phyloP scores from a whole-genome alignment of 108 stramenopile genomes.

The Cyclotella cryptica region DNA sequence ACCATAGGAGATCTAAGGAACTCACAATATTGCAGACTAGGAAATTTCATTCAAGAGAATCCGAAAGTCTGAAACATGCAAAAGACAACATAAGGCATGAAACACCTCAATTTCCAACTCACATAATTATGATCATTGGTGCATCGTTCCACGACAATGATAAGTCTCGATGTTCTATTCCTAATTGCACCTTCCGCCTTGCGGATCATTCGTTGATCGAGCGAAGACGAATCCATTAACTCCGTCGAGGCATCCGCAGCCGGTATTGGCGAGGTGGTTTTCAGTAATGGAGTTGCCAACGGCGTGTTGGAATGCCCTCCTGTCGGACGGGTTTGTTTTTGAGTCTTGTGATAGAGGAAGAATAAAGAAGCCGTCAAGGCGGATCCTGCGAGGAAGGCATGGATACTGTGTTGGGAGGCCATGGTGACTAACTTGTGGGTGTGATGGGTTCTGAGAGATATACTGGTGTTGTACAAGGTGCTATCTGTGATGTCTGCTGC shows the following conservation, averaged over 20 bases:
- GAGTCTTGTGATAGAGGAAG: slow-evolving; percentile 22
- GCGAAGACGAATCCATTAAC: slow-evolving; percentile 66
- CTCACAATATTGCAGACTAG: slow-evolving; percentile 44
- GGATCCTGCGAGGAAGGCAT: slow-evolving; percentile 36
- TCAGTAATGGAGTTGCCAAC: not conserved
- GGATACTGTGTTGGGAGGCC: slow-evolving; percentile 16
- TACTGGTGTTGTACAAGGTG: not conserved
- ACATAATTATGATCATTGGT: slow-evolving; percentile 90
- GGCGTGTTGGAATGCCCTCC: not conserved
- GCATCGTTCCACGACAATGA: slow-evolving; percentile 83
- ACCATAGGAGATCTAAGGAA: not conserved
- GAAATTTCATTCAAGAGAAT: not conserved
- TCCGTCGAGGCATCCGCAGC: not conserved
- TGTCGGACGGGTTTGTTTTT: not conserved
- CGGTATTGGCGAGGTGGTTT: not conserved
- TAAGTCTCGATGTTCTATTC: slow-evolving; percentile 76
- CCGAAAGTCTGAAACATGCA: not conserved
- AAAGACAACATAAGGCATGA: not conserved
- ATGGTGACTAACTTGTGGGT: no score
- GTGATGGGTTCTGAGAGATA: not conserved
- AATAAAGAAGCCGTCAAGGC: slow-evolving; percentile 24
- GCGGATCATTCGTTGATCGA: slow-evolving; percentile 83
- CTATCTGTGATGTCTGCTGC: no score
- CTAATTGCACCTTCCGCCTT: slow-evolving; percentile 87
- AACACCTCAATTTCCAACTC: slow-evolving; percentile 5